phyloP scores from a whole-genome alignment of 345 rosid genomes.

The Viola odorata region DNA sequence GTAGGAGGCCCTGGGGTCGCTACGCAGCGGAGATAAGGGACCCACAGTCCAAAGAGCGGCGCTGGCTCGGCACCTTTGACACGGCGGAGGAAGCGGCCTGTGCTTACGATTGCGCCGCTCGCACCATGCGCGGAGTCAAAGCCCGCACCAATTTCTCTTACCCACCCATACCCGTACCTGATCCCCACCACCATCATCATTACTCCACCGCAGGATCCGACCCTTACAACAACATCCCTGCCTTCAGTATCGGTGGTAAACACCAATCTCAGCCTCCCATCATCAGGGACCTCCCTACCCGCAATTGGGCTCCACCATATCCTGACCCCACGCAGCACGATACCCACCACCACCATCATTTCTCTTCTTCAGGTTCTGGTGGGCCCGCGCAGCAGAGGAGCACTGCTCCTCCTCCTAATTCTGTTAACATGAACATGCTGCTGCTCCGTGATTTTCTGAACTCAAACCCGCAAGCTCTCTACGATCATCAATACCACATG shows the following conservation, averaged over 20 bases:
- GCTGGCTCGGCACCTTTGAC: conserved; percentile 98
- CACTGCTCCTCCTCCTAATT: not conserved
- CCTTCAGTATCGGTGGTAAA: conserved; percentile 26
- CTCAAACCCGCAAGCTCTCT: conserved; percentile 11
- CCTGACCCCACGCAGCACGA: conserved; percentile 11
- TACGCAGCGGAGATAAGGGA: conserved; percentile 99
- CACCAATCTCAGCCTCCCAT: conserved; percentile 12
- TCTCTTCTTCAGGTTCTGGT: conserved; percentile 1
- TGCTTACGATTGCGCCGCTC: conserved; percentile 91
- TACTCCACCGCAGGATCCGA: conserved; percentile 7
- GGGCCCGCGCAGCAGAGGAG: conserved; percentile 20
- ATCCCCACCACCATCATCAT: conserved; percentile 8
- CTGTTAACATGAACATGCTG: conserved; percentile 47
- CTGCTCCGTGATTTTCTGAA: conserved; percentile 44
- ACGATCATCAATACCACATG: conserved; percentile 13
- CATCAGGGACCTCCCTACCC: not conserved
- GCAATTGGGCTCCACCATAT: not conserved
- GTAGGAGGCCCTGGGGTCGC: conserved; percentile 95
- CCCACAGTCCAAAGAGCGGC: conserved; percentile 77
- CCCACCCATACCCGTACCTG: conserved; percentile 27
- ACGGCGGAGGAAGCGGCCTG: conserved; percentile 98
- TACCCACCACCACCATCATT: conserved; percentile 13
- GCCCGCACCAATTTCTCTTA: conserved; percentile 89
- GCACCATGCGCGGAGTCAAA: conserved; percentile 79
- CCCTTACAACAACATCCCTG: conserved; percentile 13